Percentiles rank a stretch among this genome's conserved stretches.
Conservation (phyloP, 2,329 filamentous ascomycete genomes). For the Cytospora piceae region DNA sequence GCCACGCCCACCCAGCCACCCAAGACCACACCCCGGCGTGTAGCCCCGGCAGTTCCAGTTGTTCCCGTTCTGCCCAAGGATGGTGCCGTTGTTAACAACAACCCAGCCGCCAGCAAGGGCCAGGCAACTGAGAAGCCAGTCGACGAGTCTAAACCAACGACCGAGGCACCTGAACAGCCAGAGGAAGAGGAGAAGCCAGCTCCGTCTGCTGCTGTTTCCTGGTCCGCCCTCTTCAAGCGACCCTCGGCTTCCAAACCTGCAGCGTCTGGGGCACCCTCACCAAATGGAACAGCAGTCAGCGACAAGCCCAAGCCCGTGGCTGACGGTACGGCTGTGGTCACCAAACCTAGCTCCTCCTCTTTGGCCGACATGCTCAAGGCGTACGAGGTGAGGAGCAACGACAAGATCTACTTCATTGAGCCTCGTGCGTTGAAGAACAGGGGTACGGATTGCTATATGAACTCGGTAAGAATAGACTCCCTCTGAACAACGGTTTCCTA, state of each 20-base stretch:
- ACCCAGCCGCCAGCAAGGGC: slow-evolving; percentile 32
- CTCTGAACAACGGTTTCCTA: neutral
- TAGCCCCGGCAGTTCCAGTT: slow-evolving; percentile 49
- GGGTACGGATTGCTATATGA: slow-evolving; percentile 99
- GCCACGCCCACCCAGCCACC: slow-evolving; percentile 36
- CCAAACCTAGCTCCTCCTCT: slow-evolving; percentile 56
- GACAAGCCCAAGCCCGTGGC: slow-evolving; percentile 33
- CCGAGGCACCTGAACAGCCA: slow-evolving; percentile 12
- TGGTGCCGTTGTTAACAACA: slow-evolving; percentile 38
- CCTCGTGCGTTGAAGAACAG: slow-evolving; percentile 94
- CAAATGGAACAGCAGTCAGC: slow-evolving; percentile 36
- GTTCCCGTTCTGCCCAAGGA: slow-evolving; percentile 52
- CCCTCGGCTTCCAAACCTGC: slow-evolving; percentile 32
- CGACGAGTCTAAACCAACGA: slow-evolving; percentile 22
- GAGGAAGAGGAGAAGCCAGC: slow-evolving; percentile 36
- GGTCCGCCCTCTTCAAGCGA: slow-evolving; percentile 26
- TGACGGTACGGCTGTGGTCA: slow-evolving; percentile 41
- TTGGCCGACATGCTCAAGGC: slow-evolving; percentile 76
- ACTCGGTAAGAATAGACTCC: slow-evolving; percentile 72
- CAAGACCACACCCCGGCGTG: slow-evolving; percentile 41
- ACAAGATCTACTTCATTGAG: slow-evolving; percentile 81
- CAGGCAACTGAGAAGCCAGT: slow-evolving; percentile 34
- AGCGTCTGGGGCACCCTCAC: slow-evolving; percentile 30
- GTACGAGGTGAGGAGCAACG: slow-evolving; percentile 68
- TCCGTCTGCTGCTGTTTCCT: slow-evolving; percentile 34